These are phyloP conservation scores for Erythrobasidium yunnanense DNA, from an alignment of 768 basidiomycete species.

Conservation along the genomic window DNA sequence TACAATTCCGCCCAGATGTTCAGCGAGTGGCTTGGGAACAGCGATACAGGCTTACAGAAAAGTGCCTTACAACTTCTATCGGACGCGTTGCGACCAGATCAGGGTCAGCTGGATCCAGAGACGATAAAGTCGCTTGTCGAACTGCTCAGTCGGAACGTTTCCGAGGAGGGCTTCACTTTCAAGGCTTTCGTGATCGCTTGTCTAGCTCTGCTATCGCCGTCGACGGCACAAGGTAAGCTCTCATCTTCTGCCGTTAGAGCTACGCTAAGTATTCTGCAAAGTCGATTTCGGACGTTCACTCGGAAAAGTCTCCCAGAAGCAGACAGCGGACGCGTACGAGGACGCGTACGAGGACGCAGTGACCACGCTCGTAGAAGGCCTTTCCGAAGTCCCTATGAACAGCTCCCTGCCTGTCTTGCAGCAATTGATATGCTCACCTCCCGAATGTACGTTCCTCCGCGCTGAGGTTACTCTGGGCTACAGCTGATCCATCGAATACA, in stretches of 20 bases:
- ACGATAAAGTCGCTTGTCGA: neutral
- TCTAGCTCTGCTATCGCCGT: neutral
- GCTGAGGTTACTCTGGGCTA: too few relatives aligned
- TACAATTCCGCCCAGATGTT: too few relatives aligned
- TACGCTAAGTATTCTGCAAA: too few relatives aligned
- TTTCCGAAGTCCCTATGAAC: too few relatives aligned
- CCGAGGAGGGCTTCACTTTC: neutral
- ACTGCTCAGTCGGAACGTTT: neutral
- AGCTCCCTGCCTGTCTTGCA: too few relatives aligned
- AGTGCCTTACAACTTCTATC: too few relatives aligned
- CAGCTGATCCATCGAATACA: too few relatives aligned
- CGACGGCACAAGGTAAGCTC: too few relatives aligned
- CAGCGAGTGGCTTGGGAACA: too few relatives aligned
- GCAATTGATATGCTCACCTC: neutral
- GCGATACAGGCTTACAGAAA: too few relatives aligned
- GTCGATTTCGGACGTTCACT: neutral
- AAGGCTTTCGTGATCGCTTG: neutral
- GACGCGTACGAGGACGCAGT: neutral
- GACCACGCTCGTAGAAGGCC: neutral
- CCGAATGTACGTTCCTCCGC: neutral
- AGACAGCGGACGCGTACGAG: neutral
- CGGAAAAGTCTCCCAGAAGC: neutral
- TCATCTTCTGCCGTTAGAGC: too few relatives aligned
- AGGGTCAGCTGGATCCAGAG: neutral
- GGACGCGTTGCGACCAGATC: too few relatives aligned